Conservation (phyloP, 106 monocot genomes). For the Hemerocallis citrina region DNA sequence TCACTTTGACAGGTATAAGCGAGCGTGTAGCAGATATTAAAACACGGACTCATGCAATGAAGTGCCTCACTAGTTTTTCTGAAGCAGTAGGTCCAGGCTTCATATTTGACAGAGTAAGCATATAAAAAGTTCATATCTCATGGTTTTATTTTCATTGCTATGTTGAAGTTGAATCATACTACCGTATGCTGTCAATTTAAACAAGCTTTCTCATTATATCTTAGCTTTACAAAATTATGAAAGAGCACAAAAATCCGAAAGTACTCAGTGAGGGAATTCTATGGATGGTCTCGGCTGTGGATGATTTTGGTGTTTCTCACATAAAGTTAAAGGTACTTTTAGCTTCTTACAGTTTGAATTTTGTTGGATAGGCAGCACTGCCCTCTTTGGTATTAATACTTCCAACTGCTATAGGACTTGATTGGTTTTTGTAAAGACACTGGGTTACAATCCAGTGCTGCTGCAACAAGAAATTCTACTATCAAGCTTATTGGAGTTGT, state of each 20-base stretch:
- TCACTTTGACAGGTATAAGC: slow-evolving; percentile 53
- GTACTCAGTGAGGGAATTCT: slow-evolving; percentile 95
- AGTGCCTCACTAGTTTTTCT: slow-evolving; percentile 88
- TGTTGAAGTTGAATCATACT: not conserved
- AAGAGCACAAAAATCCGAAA: slow-evolving; percentile 97
- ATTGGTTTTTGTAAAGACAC: slow-evolving; percentile 98
- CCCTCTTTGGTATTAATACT: not conserved
- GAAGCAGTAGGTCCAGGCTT: slow-evolving; percentile 98
- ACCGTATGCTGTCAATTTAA: slow-evolving; percentile 4
- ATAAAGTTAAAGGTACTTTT: slow-evolving; percentile 74
- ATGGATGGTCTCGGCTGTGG: slow-evolving; percentile 97
- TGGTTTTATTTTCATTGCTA: not conserved
- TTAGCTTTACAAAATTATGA: slow-evolving; percentile 98
- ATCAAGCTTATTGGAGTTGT: slow-evolving; percentile 90
- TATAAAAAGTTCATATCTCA: not conserved
- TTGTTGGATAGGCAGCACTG: not conserved
- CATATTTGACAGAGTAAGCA: slow-evolving; percentile 84
- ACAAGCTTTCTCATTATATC: not conserved
- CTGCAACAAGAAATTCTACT: slow-evolving; percentile 92
- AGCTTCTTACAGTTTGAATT: not conserved
- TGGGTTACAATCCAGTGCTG: slow-evolving; percentile 91
- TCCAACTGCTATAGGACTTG: slow-evolving; percentile 52
- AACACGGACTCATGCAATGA: slow-evolving; percentile 93
- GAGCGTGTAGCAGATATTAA: slow-evolving; percentile 99
- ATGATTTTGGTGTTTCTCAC: slow-evolving; percentile 93